phyloP scores from a whole-genome alignment of 495 filamentous ascomycete species.

The Trichocladium uniseriatum region DNA sequence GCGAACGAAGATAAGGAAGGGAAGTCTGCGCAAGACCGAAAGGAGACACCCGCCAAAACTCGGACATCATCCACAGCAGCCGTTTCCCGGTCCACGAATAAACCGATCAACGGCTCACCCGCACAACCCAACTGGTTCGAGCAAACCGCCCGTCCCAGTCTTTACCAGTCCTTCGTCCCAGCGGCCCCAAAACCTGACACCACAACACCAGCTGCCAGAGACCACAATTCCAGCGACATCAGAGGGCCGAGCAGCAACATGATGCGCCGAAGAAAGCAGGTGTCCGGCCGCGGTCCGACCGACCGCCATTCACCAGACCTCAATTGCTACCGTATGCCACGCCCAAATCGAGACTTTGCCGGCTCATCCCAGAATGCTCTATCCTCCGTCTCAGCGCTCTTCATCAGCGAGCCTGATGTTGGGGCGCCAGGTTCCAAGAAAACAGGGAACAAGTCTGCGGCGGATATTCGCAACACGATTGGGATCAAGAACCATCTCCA shows the following conservation, averaged over 20 bases:
- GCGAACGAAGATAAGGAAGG: no score
- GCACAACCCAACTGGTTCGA: not conserved
- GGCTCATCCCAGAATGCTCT: slow-evolving; percentile 8
- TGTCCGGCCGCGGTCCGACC: not conserved
- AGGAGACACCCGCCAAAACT: no score
- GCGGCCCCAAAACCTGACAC: not conserved
- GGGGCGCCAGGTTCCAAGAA: not conserved
- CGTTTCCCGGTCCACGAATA: no score
- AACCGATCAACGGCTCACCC: not conserved
- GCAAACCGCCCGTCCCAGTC: not conserved
- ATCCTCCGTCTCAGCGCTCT: not conserved
- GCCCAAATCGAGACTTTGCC: slow-evolving; percentile 4
- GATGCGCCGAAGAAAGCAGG: not conserved
- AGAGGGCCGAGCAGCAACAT: not conserved
- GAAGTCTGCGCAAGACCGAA: no score
- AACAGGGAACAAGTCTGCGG: not conserved
- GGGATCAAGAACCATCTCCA: slow-evolving; percentile 5
- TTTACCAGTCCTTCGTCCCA: not conserved
- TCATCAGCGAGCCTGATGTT: slow-evolving; percentile 8
- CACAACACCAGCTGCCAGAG: not conserved
- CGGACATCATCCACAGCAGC: no score
- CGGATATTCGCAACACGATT: slow-evolving; percentile 17
- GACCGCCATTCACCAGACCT: not conserved
- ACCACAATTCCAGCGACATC: not conserved
- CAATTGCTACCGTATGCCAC: not conserved